Evolutionary conservation across 2,329 filamentous ascomycete genomes (phyloP), one percentile per base, ranked within the genome.

Genomic region (Trichoderma afroharzianum): DNA sequence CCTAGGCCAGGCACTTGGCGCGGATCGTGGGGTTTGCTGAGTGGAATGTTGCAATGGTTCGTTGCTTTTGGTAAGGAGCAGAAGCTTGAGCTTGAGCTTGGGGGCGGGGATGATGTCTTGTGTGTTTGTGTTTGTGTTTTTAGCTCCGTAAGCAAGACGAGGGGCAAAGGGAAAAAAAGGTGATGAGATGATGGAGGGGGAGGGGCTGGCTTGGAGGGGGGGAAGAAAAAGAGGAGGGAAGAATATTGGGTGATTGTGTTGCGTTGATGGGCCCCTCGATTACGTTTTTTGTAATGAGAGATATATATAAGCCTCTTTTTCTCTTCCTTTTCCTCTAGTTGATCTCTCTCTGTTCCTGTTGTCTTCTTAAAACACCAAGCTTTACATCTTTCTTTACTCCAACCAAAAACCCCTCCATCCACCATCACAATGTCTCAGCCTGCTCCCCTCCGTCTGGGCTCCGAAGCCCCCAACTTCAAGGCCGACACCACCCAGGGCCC

Each of bases 401-500:
- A 55, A 68, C n/a, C n/a, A 61, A 18, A 70, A 63, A 39, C 7
- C 32, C 32, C 63, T 53, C 50, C 68, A 71, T 36, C 61, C 47
- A 53, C 68, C 71, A 74, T 59, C 74, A 78, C 64, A 73, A 81
- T 82, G 79, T 75, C 79, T 75, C 68, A 76, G 74, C 70, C 79
- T 73, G 76, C 79, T 73, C 76, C 79, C 43, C 88, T 92, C 78
- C 90, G 90, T 76, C 85, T 92, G 78, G 90, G 90, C 81, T 85
- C 85, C 75, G 82, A 84, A 71, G 93, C 93, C 76, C 93, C 93
- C 78, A 94, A 95, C 87, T 96, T 96, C 87, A 83, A 92, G 83
- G 93, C 92, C 78, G 90, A 95, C 75, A 95, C 92, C 74, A 95
- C 93, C 72, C 85, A 88, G 76, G 92, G 93, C 77, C 88, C 90